A percentile compares a stretch with the other conserved stretches of the same genome.
Conservation (phyloP, 2,329 filamentous ascomycete genomes). For the Cordyceps fumosorosea region DNA sequence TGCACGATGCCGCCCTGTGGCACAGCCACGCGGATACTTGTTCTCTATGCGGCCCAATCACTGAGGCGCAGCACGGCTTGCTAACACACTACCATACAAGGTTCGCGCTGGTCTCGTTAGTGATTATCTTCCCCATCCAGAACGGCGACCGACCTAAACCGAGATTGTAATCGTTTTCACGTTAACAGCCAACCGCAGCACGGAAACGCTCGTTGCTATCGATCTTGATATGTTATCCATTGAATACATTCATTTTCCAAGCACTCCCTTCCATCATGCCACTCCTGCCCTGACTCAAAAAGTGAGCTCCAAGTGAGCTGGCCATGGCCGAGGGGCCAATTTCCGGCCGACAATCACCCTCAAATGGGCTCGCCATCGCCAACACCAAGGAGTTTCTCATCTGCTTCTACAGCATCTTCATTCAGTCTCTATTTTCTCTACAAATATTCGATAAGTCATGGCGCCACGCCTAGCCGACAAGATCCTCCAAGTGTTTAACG, state of each 20-base stretch:
- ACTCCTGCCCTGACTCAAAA: not conserved
- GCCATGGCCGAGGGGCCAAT: not conserved
- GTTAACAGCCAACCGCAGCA: not conserved
- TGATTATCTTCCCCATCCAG: not conserved
- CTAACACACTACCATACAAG: not conserved
- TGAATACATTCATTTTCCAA: not conserved
- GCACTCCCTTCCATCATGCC: not conserved
- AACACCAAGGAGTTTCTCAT: not conserved
- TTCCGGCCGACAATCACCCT: not conserved
- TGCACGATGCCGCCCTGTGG: not conserved
- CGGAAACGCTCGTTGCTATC: not conserved
- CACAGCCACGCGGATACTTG: not conserved
- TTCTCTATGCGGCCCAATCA: not conserved
- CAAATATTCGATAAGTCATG: not conserved
- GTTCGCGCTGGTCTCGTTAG: constrained; percentile 4
- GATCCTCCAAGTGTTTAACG: constrained; percentile 28
- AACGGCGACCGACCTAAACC: not conserved
- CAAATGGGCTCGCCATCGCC: not conserved
- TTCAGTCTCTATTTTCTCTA: not conserved
- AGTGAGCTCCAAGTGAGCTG: constrained; percentile 10
- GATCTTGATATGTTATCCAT: not conserved
- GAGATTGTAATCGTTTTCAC: not conserved
- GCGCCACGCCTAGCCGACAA: constrained; percentile 19
- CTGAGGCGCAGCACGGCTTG: not conserved
- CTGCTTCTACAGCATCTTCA: not conserved